Evolutionary conservation across 2,329 filamentous ascomycete genomes (phyloP).

Genomic region (Colletotrichum sp.): DNA sequence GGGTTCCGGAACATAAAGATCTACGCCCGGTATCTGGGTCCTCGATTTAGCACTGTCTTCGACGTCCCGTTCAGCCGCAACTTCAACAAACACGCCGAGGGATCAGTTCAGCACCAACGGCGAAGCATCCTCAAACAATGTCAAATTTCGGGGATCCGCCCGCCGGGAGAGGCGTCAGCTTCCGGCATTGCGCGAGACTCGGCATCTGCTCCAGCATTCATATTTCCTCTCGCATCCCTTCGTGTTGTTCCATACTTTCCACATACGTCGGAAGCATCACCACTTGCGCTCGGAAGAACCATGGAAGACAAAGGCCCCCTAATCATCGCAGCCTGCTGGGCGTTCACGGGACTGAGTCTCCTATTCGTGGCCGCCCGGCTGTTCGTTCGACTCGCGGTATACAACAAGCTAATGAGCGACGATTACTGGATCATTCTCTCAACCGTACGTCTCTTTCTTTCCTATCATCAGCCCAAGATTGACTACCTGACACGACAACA

Average conservation of each 20-base stretch:
- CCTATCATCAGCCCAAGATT: accelerated
- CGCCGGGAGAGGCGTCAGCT: not conserved
- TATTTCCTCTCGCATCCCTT: not conserved
- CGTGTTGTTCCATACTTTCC: not conserved
- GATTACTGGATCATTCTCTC: conserved; percentile 22
- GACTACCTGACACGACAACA: not conserved
- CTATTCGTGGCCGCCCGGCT: conserved; percentile 19
- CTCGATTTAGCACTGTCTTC: not conserved
- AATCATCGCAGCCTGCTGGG: conserved; percentile 23
- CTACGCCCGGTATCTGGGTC: not conserved
- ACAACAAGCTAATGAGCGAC: conserved; percentile 18
- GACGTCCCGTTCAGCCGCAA: not conserved
- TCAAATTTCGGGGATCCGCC: not conserved
- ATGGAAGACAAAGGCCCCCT: conserved; percentile 23
- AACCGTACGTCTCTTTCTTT: not conserved
- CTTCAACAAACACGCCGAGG: not conserved
- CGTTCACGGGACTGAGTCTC: conserved; percentile 18
- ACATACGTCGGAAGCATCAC: not conserved
- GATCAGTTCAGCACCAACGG: not conserved
- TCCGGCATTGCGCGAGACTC: not conserved
- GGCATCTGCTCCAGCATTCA: not conserved
- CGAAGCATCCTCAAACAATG: not conserved
- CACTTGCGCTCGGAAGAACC: not conserved
- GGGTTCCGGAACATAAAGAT: not conserved
- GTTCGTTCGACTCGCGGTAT: conserved; percentile 16